A percentile compares a stretch with the other conserved stretches of the same genome.
phyloP scores from a whole-genome alignment of 2,329 filamentous ascomycete genomes.

The Scytalidium lignicola region DNA sequence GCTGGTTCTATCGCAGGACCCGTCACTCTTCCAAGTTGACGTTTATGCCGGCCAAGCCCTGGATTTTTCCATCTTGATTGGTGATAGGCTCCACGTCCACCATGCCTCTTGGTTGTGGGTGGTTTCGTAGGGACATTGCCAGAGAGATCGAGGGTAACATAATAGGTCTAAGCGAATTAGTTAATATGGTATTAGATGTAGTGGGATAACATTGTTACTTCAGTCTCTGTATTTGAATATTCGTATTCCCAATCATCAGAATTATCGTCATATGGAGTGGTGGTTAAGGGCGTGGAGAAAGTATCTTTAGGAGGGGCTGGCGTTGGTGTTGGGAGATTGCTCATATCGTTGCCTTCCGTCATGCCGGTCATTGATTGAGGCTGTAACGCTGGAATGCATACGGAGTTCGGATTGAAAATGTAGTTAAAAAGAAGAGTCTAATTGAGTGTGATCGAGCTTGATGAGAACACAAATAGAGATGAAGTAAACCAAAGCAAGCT shows the following conservation, averaged over 20 bases:
- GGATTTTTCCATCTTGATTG: constrained; percentile 17
- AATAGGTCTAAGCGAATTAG: constrained; percentile 47
- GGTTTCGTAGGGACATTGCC: constrained; percentile 18
- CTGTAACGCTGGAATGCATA: no score
- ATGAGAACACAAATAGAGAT: no score
- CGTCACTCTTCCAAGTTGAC: neutral
- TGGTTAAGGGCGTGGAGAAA: neutral
- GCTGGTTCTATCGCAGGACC: constrained; percentile 1
- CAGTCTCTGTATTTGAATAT: constrained; percentile 58
- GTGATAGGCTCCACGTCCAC: constrained; percentile 4
- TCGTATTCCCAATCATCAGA: constrained; percentile 64
- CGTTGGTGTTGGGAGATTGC: neutral
- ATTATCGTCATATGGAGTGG: constrained; percentile 36
- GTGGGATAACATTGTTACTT: constrained; percentile 35
- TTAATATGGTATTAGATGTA: neutral
- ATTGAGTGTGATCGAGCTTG: no score
- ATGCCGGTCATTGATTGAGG: neutral
- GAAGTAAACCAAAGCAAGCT: neutral
- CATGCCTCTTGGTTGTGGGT: constrained; percentile 3
- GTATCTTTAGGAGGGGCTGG: neutral
- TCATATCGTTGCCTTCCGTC: neutral
- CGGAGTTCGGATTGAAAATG: no score
- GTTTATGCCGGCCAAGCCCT: constrained; percentile 12
- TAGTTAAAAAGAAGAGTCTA: no score
- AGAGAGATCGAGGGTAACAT: constrained; percentile 58